A percentile compares a stretch with the other conserved stretches of the same genome.
Conservation (phyloP, 2,329 filamentous ascomycete species). For the Aspergillus calidoustus region DNA sequence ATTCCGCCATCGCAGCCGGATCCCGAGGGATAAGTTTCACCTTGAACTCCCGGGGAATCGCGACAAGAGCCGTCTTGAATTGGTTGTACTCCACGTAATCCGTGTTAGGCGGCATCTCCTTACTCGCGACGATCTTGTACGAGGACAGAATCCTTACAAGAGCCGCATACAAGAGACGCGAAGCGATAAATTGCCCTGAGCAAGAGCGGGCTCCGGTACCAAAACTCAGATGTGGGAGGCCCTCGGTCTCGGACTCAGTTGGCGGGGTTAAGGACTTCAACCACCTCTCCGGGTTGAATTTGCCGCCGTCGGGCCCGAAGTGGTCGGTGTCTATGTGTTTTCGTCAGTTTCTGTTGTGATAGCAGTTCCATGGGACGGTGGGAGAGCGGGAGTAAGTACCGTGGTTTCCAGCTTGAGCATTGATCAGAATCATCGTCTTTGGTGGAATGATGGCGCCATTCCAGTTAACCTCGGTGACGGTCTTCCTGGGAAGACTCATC, state of each 20-base stretch:
- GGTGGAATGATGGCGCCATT: slow-evolving; percentile 68
- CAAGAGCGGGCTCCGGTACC: slow-evolving; percentile 64
- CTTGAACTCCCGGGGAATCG: slow-evolving; percentile 64
- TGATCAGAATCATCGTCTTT: slow-evolving; percentile 77
- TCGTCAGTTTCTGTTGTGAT: neutral
- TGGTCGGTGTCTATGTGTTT: slow-evolving; percentile 57
- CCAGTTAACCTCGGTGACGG: slow-evolving; percentile 70
- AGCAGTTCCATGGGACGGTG: neutral
- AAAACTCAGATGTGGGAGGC: slow-evolving; percentile 61
- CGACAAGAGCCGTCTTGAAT: slow-evolving; percentile 63
- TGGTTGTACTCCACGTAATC: slow-evolving; percentile 67
- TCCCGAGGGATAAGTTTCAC: slow-evolving; percentile 61
- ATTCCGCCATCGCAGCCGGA: slow-evolving; percentile 41
- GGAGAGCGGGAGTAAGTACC: slow-evolving; percentile 20
- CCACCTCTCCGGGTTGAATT: slow-evolving; percentile 70
- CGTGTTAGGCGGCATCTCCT: slow-evolving; percentile 61
- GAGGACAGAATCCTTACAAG: slow-evolving; percentile 59
- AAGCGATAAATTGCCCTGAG: slow-evolving; percentile 61
- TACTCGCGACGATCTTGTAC: slow-evolving; percentile 56
- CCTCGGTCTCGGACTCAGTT: slow-evolving; percentile 50
- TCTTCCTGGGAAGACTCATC: slow-evolving; percentile 71
- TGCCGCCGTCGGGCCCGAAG: slow-evolving; percentile 59
- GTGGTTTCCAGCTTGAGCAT: slow-evolving; percentile 71
- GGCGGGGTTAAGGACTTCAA: slow-evolving; percentile 49
- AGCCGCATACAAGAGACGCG: slow-evolving; percentile 60